Evolutionary conservation across 441 rosid genomes (phyloP).

Genomic region (Mallotus japonicus): DNA sequence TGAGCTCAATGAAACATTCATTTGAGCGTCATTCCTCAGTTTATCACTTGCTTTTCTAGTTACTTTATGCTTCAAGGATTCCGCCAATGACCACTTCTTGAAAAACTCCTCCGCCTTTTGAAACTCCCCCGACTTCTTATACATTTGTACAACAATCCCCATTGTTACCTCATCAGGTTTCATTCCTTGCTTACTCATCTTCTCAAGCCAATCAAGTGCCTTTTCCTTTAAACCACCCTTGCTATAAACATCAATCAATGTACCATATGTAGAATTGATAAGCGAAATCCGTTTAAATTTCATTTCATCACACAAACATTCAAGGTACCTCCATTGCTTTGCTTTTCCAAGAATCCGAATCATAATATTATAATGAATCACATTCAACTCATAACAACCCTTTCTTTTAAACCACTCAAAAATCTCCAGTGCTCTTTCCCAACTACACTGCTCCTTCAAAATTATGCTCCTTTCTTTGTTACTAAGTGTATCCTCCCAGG

Average conservation of each 20-base stretch:
- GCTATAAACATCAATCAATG: slow-evolving; percentile 77
- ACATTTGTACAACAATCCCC: slow-evolving; percentile 78
- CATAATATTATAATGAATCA: slow-evolving; percentile 85
- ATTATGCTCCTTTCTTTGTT: slow-evolving; percentile 79
- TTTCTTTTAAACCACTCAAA: slow-evolving; percentile 83
- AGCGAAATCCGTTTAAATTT: slow-evolving; percentile 42
- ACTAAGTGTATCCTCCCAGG: slow-evolving; percentile 70
- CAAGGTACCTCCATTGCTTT: slow-evolving; percentile 55
- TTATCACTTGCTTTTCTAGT: slow-evolving; percentile 7
- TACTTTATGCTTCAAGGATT: slow-evolving; percentile 34
- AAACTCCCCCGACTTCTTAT: slow-evolving; percentile 74
- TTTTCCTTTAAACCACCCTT: slow-evolving; percentile 64
- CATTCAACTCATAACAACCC: slow-evolving; percentile 64
- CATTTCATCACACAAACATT: slow-evolving; percentile 72
- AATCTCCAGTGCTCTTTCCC: slow-evolving; percentile 83
- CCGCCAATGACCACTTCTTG: slow-evolving; percentile 59
- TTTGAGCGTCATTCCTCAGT: slow-evolving; percentile 16
- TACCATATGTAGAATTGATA: slow-evolving; percentile 79
- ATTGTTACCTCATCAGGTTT: slow-evolving; percentile 82
- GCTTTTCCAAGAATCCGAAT: slow-evolving; percentile 72
- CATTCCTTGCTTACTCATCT: slow-evolving; percentile 68
- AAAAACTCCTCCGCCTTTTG: slow-evolving; percentile 70
- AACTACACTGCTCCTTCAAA: slow-evolving; percentile 72
- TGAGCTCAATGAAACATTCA: slow-evolving; percentile 48
- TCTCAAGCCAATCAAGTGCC: slow-evolving; percentile 71